Evolutionary conservation across 768 basidiomycete species (phyloP).

Genomic region (Chiua virens): DNA sequence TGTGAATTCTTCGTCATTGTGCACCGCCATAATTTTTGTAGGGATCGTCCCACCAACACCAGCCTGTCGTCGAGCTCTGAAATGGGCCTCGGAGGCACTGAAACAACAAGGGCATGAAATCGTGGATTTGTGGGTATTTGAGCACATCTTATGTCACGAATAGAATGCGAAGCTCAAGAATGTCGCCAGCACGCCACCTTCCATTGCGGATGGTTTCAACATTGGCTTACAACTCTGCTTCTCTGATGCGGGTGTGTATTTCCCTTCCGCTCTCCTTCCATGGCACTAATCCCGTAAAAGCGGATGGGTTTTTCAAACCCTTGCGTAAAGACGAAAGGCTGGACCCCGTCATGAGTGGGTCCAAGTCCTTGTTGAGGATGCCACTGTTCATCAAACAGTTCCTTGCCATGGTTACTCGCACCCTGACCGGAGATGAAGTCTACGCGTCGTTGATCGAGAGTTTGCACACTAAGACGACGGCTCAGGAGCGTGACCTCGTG

Average conservation of each 20-base stretch:
- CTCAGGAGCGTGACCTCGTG: slow-evolving; percentile 30
- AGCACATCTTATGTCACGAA: neutral
- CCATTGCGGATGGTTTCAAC: slow-evolving; percentile 47
- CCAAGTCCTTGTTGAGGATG: slow-evolving; percentile 24
- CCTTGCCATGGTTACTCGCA: slow-evolving; percentile 40
- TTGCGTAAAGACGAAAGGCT: slow-evolving; percentile 37
- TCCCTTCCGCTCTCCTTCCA: neutral
- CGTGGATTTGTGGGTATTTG: slow-evolving; percentile 35
- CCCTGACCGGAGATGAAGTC: slow-evolving; percentile 24
- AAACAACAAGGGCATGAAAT: slow-evolving; percentile 40
- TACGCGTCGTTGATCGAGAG: slow-evolving; percentile 34
- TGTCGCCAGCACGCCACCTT: slow-evolving; percentile 41
- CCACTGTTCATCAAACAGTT: slow-evolving; percentile 41
- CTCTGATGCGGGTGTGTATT: slow-evolving; percentile 50
- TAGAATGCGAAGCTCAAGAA: neutral
- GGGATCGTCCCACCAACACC: slow-evolving; percentile 41
- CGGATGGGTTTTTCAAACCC: slow-evolving; percentile 40
- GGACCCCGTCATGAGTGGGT: slow-evolving; percentile 29
- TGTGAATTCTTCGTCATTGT: neutral
- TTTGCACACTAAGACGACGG: slow-evolving; percentile 32
- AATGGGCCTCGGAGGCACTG: slow-evolving; percentile 34
- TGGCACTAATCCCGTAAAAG: slow-evolving; percentile 27
- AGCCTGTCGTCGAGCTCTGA: slow-evolving; percentile 40
- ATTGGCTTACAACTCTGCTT: slow-evolving; percentile 57
- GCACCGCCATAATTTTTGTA: slow-evolving; percentile 5